These are phyloP conservation scores for Elongisporangium prolatum DNA, from an alignment of 352 stramenopile species.

Conservation along the genomic window DNA sequence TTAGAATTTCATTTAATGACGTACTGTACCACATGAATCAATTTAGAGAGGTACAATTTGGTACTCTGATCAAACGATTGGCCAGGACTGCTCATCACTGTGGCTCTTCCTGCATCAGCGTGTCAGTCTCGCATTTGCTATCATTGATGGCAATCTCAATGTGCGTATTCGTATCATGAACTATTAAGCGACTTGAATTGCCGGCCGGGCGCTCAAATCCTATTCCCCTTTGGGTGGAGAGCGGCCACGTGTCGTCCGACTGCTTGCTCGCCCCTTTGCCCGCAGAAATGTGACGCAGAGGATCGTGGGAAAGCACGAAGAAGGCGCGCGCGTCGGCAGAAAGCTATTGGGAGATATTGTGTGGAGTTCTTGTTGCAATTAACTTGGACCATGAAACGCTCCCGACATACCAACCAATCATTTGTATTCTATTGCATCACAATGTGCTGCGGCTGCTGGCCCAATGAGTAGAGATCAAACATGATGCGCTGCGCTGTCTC, in stretches of 20 bases:
- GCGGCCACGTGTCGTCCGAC: background rate
- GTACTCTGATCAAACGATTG: too few species aligned
- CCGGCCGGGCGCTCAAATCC: too few species aligned
- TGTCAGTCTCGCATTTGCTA: too few species aligned
- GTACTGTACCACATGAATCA: too few species aligned
- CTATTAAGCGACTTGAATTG: too few species aligned
- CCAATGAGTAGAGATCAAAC: background rate
- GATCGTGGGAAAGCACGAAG: conserved; percentile 5
- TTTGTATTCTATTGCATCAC: background rate
- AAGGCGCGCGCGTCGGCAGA: conserved; percentile 29
- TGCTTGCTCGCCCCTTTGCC: conserved; percentile 5
- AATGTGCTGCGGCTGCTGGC: background rate
- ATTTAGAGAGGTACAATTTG: too few species aligned
- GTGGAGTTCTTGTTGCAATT: conserved; percentile 78
- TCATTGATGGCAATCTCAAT: too few species aligned
- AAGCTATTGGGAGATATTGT: conserved; percentile 56
- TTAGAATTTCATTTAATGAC: too few species aligned
- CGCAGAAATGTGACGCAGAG: conserved; percentile 36
- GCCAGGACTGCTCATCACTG: too few species aligned
- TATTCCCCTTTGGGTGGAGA: background rate
- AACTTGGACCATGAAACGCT: conserved; percentile 74
- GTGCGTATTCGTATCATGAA: too few species aligned
- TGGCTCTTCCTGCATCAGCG: too few species aligned
- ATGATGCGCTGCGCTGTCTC: background rate
- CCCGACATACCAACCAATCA: conserved; percentile 28